A percentile compares a stretch with the other conserved stretches of the same genome.
Evolutionary conservation across 306 rosid genomes (phyloP).

Genomic region (Macrotyloma uniflorum): DNA sequence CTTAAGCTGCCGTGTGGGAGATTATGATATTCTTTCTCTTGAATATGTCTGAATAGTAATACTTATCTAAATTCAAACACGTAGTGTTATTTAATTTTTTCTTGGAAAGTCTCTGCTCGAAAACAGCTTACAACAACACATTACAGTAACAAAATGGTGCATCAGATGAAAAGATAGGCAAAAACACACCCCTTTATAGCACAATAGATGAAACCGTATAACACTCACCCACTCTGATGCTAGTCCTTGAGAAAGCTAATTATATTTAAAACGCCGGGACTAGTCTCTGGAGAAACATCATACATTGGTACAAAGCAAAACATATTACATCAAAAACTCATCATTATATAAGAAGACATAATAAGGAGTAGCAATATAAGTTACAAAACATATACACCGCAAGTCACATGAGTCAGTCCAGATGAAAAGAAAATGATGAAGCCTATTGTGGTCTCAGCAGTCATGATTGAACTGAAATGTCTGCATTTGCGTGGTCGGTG

Average conservation of each 20-base stretch:
- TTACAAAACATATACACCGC: conserved; percentile 86
- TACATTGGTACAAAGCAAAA: neutral
- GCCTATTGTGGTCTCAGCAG: conserved; percentile 36
- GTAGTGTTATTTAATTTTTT: too few relatives aligned
- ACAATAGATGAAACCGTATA: neutral
- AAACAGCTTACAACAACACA: too few relatives aligned
- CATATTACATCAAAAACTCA: conserved; percentile 47
- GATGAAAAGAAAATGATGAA: conserved; percentile 42
- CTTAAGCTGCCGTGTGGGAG: too few relatives aligned
- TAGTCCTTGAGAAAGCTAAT: conserved; percentile 27
- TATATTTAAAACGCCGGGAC: conserved; percentile 1
- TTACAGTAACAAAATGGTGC: too few relatives aligned
- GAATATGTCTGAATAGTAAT: too few relatives aligned
- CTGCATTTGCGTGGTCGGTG: conserved; percentile 55
- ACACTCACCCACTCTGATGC: conserved; percentile 2
- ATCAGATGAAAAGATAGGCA: too few relatives aligned
- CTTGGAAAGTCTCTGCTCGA: too few relatives aligned
- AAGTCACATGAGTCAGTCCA: conserved; percentile 59
- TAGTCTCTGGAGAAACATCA: conserved; percentile 34
- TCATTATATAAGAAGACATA: conserved; percentile 45
- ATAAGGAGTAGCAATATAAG: conserved; percentile 53
- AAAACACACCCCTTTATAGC: too few relatives aligned
- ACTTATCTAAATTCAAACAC: neutral
- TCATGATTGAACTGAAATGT: conserved; percentile 69
- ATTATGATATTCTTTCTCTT: too few relatives aligned